Base-by-base conservation (phyloP, 2,329 filamentous ascomycete genomes). In the Exophiala dermatitidis region DNA sequence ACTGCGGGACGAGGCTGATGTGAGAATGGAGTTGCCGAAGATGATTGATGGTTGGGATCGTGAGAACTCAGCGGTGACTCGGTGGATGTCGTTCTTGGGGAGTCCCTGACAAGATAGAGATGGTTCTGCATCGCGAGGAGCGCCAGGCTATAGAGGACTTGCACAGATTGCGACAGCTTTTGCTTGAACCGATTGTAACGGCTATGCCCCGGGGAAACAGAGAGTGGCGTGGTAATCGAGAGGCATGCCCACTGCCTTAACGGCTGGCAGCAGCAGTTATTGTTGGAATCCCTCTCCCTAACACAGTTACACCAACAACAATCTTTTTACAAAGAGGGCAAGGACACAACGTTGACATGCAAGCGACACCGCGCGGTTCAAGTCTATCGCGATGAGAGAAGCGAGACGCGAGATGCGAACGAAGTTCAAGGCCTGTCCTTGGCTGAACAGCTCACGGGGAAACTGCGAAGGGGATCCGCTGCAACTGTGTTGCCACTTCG, bases 371-470 rank as follows among this genome's bases (percentile, higher is more conserved):
- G 45, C 19, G 33, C 50, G 32, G 51, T 38, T 12, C 19, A 19
- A 46, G 48, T 47, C 52, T 51, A 42, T 51, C 38, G 52, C 46
- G 53, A 47, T 43, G 34, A 48, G 44, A 56, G 54, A 57, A 57
- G 54, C 57, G 51, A 59, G 54, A 50, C 53, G 57, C 51, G 51
- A 46, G 43, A 47, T 52, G 50, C 48, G 57, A 50, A 48, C 44
- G 44, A 52, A 40, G 31, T 44, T 8, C 51, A 58, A 52, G 48
- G 57, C 42, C 57, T 51, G 47, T 52, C 45, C 53, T 54, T 59
- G 51, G 54, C 48, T 49, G 42, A 54, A 40, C 48, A 46, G 43
- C 53, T 43, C 51, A 51, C 42, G 38, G 53, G 45, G 30, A 41
- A 37, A 50, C 50, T 47, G 49, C 48, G 48, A 54, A 33, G 50